phyloP scores from a whole-genome alignment of 345 rosid genomes.

The Barbarea vulgaris region DNA sequence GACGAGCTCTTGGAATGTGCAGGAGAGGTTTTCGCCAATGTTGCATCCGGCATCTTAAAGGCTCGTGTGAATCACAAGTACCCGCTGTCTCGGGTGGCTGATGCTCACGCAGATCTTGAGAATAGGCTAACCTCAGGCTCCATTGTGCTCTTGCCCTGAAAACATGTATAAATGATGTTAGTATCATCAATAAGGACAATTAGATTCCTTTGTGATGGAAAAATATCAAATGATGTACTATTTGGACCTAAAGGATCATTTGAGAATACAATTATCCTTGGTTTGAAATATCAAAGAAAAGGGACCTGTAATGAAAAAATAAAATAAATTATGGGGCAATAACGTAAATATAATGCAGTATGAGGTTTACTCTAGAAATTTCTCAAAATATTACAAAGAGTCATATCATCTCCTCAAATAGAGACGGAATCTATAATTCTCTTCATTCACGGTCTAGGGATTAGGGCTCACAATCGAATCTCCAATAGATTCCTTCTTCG shows the following conservation, averaged over 20 bases:
- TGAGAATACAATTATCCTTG: not conserved
- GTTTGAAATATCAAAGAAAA: not conserved
- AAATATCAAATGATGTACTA: constrained; percentile 2
- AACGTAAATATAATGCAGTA: not conserved
- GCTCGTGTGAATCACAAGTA: constrained; percentile 76
- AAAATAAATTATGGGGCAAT: not conserved
- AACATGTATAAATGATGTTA: not conserved
- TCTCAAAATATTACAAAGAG: not conserved
- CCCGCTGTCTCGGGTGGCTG: constrained; percentile 69
- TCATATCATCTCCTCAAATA: not conserved
- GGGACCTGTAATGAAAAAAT: not conserved
- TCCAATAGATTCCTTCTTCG: constrained; percentile 6
- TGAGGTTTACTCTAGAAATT: not conserved
- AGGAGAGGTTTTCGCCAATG: constrained; percentile 66
- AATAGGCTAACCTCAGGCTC: constrained; percentile 73
- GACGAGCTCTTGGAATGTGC: constrained; percentile 79
- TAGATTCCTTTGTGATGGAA: constrained; percentile 8
- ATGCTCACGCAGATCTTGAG: constrained; percentile 81
- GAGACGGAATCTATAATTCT: constrained; percentile 21
- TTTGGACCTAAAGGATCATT: not conserved
- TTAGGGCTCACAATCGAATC: constrained; percentile 22
- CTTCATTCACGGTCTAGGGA: not conserved
- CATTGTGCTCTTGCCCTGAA: constrained; percentile 69
- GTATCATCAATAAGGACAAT: constrained; percentile 20
- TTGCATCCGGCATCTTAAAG: constrained; percentile 60